Conservation (phyloP, 257 asterid species). For the Nicotiana paniculata region DNA sequence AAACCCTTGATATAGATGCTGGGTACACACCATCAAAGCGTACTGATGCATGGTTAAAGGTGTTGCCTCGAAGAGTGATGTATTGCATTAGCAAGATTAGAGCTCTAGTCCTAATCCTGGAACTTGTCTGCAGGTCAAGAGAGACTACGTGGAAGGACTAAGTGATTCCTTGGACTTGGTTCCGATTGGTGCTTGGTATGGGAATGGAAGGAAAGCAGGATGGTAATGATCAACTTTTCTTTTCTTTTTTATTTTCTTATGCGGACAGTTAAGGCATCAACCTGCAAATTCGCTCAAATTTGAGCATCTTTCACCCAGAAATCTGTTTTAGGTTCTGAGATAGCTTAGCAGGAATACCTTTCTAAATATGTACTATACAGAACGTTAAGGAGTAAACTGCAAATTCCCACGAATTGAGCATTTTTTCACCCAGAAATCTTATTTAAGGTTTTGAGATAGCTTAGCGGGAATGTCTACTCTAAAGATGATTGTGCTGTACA, state of each 20-base stretch:
- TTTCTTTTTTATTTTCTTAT: background rate
- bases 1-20: slow-evolving; percentile 73
- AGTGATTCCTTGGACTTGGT: slow-evolving; percentile 88
- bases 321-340: no score
- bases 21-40: slow-evolving; percentile 86
- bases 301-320: no score
- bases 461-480: background rate
- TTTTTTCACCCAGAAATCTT: background rate
- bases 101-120: background rate
- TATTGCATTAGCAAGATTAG: slow-evolving; percentile 9
- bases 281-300: no score
- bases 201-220: slow-evolving; percentile 96
- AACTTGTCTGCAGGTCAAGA: slow-evolving; percentile 56
- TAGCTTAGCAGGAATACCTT: no score
- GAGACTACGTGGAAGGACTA: slow-evolving; percentile 80
- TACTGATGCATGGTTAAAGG: slow-evolving; percentile 94
- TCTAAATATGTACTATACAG: background rate
- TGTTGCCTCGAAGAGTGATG: slow-evolving; percentile 13
- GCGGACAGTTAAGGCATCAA: no score
- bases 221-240: slow-evolving; percentile 39
- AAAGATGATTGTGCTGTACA: background rate
- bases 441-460: background rate
- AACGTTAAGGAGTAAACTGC: background rate
- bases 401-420: background rate
- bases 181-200: slow-evolving; percentile 94